Base-by-base conservation (phyloP, 139 green algal genomes). In the Pleodorina starrii region DNA sequence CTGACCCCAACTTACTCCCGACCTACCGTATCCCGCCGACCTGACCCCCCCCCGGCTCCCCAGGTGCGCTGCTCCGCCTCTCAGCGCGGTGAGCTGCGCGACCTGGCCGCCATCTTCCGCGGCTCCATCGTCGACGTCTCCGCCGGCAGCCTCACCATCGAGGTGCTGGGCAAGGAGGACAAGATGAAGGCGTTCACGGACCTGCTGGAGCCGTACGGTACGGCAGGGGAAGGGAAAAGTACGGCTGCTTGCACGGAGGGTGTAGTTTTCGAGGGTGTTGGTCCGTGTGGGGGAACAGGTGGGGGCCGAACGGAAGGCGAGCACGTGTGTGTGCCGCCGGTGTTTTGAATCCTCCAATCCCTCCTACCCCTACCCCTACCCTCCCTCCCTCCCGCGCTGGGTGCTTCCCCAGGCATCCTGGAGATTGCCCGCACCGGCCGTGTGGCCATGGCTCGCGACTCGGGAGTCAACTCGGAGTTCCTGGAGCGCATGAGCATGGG, bases 51-150 rank as follows among this genome's bases (percentile, higher is more conserved):
- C n/a, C n/a, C n/a, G n/a, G 3, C 51, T 9, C 29, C 35, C 29
- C 88, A 96, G 94, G 94, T 96, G 16, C 86, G 82, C 42, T 98
- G 96, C 93, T 86, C 68, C 9, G 75, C 94, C 3, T 43, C 85
- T 21, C 91, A 97, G 89, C 93, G 98, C 38, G 89, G 93, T 6
- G 98, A 99, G 93, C 66, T 99, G 25, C 90, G 95, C 7, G 94
- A 98, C 92, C 90, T 99, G 60, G 96, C 93, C 2, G 42, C 94
- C 54, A 99, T 99, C 89, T 99, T 99, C 97, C 95, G 96, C 32
- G 95, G 94, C 78, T 88, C 87, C 32, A 93, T 99, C 21, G 93
- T 96, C 69, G 98, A 99, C 87, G 93, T 99, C 2, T 93, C 81
- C n/a, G 83, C 91, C 17, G 91, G 85, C 68, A 98, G 94, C 12